These are phyloP conservation scores for Diphasiastrum complanatum DNA, from an alignment of 83 land plant species.

Conservation along the genomic window DNA sequence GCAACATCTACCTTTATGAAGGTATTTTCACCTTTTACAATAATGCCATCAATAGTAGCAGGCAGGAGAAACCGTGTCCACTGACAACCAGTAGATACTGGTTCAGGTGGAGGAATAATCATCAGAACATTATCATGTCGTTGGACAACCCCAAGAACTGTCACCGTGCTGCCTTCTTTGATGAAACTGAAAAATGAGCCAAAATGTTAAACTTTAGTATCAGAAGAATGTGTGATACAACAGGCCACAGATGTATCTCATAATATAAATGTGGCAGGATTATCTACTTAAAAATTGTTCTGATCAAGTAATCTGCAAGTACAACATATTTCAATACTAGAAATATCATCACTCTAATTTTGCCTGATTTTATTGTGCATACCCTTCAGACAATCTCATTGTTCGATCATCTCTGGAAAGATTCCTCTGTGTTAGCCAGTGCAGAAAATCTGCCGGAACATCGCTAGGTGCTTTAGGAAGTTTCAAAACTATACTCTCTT, in stretches of 20 bases:
- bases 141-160: slow-evolving; percentile 13
- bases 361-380: not conserved
- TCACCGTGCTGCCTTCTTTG: slow-evolving; percentile 17
- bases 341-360: not conserved
- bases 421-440: slow-evolving; percentile 8
- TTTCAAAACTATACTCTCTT: slow-evolving; percentile 2
- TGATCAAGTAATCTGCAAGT: not conserved
- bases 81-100: too few relatives aligned
- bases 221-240: not conserved
- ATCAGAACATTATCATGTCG: slow-evolving; percentile 14
- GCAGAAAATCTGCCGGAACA: slow-evolving; percentile 5
- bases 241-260: not conserved
- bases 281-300: not conserved
- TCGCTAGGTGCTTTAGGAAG: not conserved
- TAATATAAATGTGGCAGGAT: not conserved
- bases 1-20: too few relatives aligned
- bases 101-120: slow-evolving; percentile 11
- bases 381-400: slow-evolving; percentile 10
- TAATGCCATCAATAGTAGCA: slow-evolving; percentile 3
- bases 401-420: slow-evolving; percentile 9
- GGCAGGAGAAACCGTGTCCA: not conserved
- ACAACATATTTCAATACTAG: not conserved
- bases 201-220: not conserved
- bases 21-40: slow-evolving; percentile 7
- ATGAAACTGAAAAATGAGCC: not conserved